phyloP scores from a whole-genome alignment of 148 eudicot species.

The Rhododendron mucronatum region DNA sequence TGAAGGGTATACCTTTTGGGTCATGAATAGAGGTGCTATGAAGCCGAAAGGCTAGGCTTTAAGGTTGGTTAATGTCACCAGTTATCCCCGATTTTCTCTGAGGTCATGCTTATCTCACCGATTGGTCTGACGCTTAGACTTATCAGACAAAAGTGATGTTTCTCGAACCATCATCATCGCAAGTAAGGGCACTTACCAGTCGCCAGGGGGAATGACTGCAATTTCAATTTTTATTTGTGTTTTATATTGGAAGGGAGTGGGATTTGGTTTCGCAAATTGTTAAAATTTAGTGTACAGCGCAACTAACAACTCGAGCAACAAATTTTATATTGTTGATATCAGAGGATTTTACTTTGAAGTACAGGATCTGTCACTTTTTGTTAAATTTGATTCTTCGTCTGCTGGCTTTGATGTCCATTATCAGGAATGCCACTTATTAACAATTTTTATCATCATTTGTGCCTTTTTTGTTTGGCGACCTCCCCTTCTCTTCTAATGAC shows the following conservation, averaged over 20 bases:
- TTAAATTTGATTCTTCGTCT: background rate
- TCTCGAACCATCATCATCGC: background rate
- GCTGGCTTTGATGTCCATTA: background rate
- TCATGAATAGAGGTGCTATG: background rate
- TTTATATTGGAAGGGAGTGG: background rate
- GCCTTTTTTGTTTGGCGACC: background rate
- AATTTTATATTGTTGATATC: background rate
- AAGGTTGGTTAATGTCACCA: background rate
- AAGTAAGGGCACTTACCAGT: background rate
- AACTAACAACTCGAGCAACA: background rate
- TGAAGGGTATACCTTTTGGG: background rate
- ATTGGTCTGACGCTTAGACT: background rate
- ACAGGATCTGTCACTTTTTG: background rate
- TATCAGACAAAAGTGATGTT: background rate
- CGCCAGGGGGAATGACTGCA: background rate
- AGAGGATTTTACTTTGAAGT: background rate
- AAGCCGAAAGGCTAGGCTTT: background rate
- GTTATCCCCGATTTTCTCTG: background rate
- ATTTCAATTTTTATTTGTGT: background rate
- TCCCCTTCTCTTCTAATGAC: conserved; percentile 10
- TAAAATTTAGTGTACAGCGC: background rate
- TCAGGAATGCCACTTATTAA: background rate
- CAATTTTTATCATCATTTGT: background rate
- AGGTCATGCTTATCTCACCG: background rate
- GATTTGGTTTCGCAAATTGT: background rate